Evolutionary conservation across 2,329 filamentous ascomycete genomes (phyloP).

Genomic region (Aspergillus uvarum): DNA sequence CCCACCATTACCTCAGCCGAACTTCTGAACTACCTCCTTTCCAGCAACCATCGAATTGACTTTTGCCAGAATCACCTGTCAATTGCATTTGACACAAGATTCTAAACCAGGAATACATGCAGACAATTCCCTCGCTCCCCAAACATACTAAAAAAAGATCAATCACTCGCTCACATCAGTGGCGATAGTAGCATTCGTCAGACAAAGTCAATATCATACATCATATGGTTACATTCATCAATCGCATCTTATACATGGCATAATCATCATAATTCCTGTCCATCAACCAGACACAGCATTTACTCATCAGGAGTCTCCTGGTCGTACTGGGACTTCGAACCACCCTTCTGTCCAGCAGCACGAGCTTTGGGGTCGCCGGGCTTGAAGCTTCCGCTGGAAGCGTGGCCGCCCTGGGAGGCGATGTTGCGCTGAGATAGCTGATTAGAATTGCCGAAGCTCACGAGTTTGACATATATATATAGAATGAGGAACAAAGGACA

Average conservation of each 20-base stretch:
- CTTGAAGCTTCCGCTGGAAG: constrained; percentile 56
- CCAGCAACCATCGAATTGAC: too few relatives aligned
- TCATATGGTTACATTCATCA: not conserved
- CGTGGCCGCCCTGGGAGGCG: constrained; percentile 56
- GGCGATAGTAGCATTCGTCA: not conserved
- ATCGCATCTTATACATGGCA: not conserved
- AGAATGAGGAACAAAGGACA: not conserved
- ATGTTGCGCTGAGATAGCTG: constrained; percentile 48
- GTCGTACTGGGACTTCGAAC: constrained; percentile 3
- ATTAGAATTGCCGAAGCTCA: too few relatives aligned
- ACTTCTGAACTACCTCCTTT: not conserved
- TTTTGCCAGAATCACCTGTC: too few relatives aligned
- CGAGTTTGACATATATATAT: not conserved
- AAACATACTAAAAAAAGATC: too few relatives aligned
- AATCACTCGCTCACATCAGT: too few relatives aligned
- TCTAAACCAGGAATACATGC: too few relatives aligned
- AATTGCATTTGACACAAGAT: too few relatives aligned
- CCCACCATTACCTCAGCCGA: not conserved
- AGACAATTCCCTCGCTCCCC: too few relatives aligned
- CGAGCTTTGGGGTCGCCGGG: constrained; percentile 53
- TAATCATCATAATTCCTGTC: not conserved
- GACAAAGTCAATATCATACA: not conserved
- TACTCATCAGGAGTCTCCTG: constrained; percentile 3
- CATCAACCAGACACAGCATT: not conserved
- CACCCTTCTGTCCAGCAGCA: constrained; percentile 49